Evolutionary conservation across 768 basidiomycete species (phyloP), one percentile per base, ranked within the genome.

Genomic region (Boletus speciosus): DNA sequence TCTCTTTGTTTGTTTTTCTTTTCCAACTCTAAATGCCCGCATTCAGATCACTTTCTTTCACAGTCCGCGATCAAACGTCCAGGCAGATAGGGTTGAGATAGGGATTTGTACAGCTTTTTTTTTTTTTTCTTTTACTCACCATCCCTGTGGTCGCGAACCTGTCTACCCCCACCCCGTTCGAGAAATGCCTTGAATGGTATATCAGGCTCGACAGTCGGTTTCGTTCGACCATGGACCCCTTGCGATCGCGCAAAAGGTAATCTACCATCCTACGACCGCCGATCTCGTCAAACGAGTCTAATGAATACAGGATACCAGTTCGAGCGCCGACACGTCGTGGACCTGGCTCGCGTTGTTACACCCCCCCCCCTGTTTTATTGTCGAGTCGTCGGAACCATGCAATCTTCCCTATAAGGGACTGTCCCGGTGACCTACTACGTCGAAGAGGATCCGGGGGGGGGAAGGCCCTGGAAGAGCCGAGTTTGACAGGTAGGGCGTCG

Each of bases 11-110:
- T 29, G 2, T 9, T 2, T 29, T 29, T 29, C 9, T 29, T 45
- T 31, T n/a, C 29, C 19, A 27, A 7, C 14, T 19, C 37, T 16
- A 36, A 10, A 39, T 21, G 38, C 36, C 31, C 27, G 4, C 53
- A 46, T 34, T 32, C 25, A 25, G 27, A 36, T 36, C 23, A 35
- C 31, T 23, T 27, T 7, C 7, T 41, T 59, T 59, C 43, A 21
- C 23, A 39, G 44, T 59, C 58, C 54, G 48, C 52, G 48, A 59
- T 35, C 39, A 37, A 23, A 19, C 19, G 6, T 27, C 1, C 14
- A 36, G 10, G n/a, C 39, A 27, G 15, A 53, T 47, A 32, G 21
- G 31, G 49, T 46, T 46, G 34, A 36, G 35, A 36, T 36, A 36
- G 15, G 35, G 35, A 15, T 27, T 27, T 27, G 25, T 16, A 36